Base-by-base conservation (phyloP, 2,329 filamentous ascomycete species). In the Cladophialophora psammophila region DNA sequence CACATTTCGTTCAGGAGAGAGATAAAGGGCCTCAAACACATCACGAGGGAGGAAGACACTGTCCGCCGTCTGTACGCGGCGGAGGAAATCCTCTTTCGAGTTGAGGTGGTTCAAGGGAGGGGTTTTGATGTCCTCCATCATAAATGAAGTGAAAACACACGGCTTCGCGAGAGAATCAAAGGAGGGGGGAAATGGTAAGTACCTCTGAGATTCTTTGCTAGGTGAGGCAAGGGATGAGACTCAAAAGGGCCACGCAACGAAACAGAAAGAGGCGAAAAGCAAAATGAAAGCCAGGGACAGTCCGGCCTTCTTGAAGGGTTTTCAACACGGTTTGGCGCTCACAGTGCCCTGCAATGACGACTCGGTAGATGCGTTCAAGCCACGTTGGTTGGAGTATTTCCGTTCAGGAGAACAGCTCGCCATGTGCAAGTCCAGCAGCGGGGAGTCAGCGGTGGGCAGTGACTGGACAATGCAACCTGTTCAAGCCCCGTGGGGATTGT, bases 21-120 rank as follows among this genome's bases (percentile, higher is more conserved):
- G 67, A 55, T 75, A 75, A 4, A 75, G 66, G 62, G 68, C 74
- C 62, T 75, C 73, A 54, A 75, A 75, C 48, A 74, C 72, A 64
- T 75, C 74, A 35, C 63, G 56, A 15, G 63, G 63, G 10, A 65
- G 63, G 18, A 65, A 65, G 48, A 65, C 63, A 32, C 63, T 65
- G 45, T 65, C 63, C 45, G 63, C 63, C 5, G 56, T 65, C 36
- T 65, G 63, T 2, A 65, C 63, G 3, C 63, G 63, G 45, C 63
- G 63, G n/a, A 65, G 63, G 34, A 65, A 34, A 15, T 65, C 63
- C 10, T 65, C 63, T 31, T 57, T 57, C 15, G 63, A 65, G 45
- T 45, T 57, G n/a, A 55, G 18, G 7, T 60, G 42, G 36, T 55
- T 53, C 55, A 60, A 42, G 12, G 63, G 63, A n/a, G 56, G 10